Percentiles rank a stretch among this genome's conserved stretches.
Evolutionary conservation across 371 early-diverging fungal genomes (phyloP).

Genomic region (Mucor racemosus): DNA sequence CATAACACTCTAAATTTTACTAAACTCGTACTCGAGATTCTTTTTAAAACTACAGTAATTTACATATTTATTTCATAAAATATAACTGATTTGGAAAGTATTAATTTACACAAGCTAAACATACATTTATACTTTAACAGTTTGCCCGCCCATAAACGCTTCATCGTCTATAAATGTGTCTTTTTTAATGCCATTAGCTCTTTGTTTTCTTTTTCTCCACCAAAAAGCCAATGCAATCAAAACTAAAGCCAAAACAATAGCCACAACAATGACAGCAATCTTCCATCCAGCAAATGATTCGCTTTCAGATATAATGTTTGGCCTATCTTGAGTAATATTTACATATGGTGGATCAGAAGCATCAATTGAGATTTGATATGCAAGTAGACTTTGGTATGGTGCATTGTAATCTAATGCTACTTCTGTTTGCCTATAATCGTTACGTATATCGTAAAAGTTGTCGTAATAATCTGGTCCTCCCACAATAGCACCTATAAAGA

Average conservation of each 20-base stretch:
- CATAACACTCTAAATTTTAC: no score
- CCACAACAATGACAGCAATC: conserved; percentile 45
- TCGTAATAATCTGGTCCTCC: conserved; percentile 60
- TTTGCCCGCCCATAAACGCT: neutral
- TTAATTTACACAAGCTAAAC: no score
- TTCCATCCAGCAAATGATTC: conserved; percentile 32
- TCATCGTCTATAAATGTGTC: neutral
- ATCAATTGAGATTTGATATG: conserved; percentile 57
- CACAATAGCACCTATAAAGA: conserved; percentile 44
- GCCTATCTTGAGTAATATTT: conserved; percentile 37
- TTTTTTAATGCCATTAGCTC: neutral
- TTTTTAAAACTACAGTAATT: no score
- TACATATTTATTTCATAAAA: no score
- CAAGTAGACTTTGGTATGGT: conserved; percentile 63
- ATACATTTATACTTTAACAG: no score
- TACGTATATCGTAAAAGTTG: conserved; percentile 56
- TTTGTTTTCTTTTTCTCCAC: conserved; percentile 3
- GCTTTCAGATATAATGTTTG: conserved; percentile 15
- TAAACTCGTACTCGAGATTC: no score
- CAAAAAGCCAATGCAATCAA: neutral
- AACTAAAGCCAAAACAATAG: neutral
- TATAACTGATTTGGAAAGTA: no score
- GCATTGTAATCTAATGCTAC: conserved; percentile 74
- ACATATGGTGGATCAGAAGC: conserved; percentile 59
- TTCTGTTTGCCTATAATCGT: conserved; percentile 56